These are phyloP conservation scores for Myxozyma neotropica DNA, from an alignment of 805 yeast genomes.

Conservation along the genomic window DNA sequence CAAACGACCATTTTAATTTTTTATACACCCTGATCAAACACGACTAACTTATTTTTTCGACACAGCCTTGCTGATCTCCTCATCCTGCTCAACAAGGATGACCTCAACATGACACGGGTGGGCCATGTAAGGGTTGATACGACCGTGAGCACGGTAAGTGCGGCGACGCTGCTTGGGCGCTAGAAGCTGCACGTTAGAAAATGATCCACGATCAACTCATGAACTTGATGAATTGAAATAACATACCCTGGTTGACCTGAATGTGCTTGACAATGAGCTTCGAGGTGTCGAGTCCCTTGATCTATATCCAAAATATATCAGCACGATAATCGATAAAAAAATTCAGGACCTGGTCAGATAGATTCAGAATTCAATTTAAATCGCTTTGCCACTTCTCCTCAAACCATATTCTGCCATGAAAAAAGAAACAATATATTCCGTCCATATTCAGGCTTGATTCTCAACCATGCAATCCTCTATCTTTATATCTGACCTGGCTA, in stretches of 20 bases:
- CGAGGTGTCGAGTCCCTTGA: slow-evolving; percentile 96
- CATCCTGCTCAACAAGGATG: slow-evolving; percentile 92
- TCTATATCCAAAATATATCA: slow-evolving; percentile 41
- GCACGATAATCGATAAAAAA: neutral
- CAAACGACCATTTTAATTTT: slow-evolving; percentile 4
- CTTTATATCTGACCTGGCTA: neutral
- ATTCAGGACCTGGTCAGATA: neutral
- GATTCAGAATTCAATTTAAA: too few relatives aligned
- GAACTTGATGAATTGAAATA: neutral
- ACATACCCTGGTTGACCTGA: slow-evolving; percentile 85
- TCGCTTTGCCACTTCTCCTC: too few relatives aligned
- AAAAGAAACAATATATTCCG: too few relatives aligned
- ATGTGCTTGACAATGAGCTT: slow-evolving; percentile 95
- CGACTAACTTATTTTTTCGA: slow-evolving; percentile 3
- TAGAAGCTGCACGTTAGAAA: neutral
- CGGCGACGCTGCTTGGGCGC: slow-evolving; percentile 99
- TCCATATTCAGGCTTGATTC: too few relatives aligned
- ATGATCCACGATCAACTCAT: neutral
- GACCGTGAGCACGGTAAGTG: slow-evolving; percentile 99
- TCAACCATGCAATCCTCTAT: neutral
- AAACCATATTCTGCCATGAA: too few relatives aligned
- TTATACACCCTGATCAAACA: slow-evolving; percentile 9
- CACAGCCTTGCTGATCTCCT: slow-evolving; percentile 83
- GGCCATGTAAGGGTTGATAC: slow-evolving; percentile 99
- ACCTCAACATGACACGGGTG: slow-evolving; percentile 99